Evolutionary conservation across 352 stramenopile genomes (phyloP), one percentile per base, ranked within the genome.

Genomic region (Phytophthora fragariaefolia): DNA sequence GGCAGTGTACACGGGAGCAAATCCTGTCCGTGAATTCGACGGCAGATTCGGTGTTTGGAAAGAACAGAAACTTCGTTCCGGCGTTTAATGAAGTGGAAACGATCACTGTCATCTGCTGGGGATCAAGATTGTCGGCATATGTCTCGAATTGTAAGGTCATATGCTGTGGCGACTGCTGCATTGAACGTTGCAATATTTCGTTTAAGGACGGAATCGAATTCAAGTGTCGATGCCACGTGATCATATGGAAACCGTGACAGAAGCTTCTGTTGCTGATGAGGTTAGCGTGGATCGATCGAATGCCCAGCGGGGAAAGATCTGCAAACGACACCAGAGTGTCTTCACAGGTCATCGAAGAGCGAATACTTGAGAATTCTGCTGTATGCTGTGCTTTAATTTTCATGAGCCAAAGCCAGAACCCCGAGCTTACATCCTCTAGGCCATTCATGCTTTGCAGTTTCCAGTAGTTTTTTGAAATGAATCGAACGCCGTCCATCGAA

Each of bases 401-500:
- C 20, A 87, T 76, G 1, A 32, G 69, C 22, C 75, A 50, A 47
- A 88, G 48, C 84, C 84, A 93, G 8, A 89, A 60, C 0, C 75
- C 81, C 4, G 89, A 69, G 3, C 80, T 86, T 20, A 90, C 83
- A 55, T 93, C 84, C 34, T 93, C 84, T 0, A 93, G 59, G 1
- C 56, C 61, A 13, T 82, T 83, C 23, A 89, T 42, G 9, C 54
- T 74, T 6, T 56, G 62, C 27, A 84, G 45, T 4, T 32, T 66
- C 64, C 59, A 70, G 9, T 57, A 60, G 18, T 89, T 89, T 10
- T 67, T 62, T 15, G 67, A 60, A 18, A 89, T 82, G 27, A 83
- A 88, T 6, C 77, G 55, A 2, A 76, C 63, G 3, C 71, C 69
- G 43, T 80, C 77, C 50, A 76, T 73, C n/a, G 80, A 85, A 22